phyloP scores from a whole-genome alignment of 768 basidiomycete species.

The Phaeotremella fagi region DNA sequence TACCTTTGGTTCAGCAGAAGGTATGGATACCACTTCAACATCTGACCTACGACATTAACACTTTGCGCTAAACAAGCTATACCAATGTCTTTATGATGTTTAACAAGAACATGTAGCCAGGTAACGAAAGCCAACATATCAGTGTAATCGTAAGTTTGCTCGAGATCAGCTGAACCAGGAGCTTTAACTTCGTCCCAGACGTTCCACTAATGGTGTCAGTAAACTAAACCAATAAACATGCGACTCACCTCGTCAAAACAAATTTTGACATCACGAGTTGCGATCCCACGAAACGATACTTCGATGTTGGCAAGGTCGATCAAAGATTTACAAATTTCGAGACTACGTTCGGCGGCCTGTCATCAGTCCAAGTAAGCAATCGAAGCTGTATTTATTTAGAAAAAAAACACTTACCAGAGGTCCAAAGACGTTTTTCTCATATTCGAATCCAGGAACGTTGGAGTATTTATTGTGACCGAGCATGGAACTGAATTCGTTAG shows the following conservation, averaged over 20 bases:
- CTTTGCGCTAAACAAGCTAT: constrained; percentile 63
- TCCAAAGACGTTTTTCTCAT: constrained; percentile 58
- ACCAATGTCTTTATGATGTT: constrained; percentile 59
- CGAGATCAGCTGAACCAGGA: constrained; percentile 55
- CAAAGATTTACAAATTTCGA: constrained; percentile 54
- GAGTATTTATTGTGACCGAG: constrained; percentile 36
- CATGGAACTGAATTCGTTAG: constrained; percentile 29
- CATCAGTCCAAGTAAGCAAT: neutral
- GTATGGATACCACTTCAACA: too few relatives aligned
- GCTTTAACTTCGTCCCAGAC: constrained; percentile 52
- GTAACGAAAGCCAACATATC: constrained; percentile 59
- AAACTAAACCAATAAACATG: too few relatives aligned
- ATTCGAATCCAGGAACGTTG: constrained; percentile 30
- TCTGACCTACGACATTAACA: constrained; percentile 48
- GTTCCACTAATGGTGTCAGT: constrained; percentile 50
- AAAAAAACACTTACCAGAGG: constrained; percentile 48
- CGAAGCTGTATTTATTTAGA: neutral
- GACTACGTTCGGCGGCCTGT: constrained; percentile 54
- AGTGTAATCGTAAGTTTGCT: constrained; percentile 57
- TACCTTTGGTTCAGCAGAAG: too few relatives aligned
- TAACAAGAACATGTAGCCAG: constrained; percentile 61
- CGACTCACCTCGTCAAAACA: constrained; percentile 53
- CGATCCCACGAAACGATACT: constrained; percentile 9
- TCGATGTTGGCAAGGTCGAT: constrained; percentile 54
- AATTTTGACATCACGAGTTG: constrained; percentile 42